Base-by-base conservation (phyloP, 2,329 filamentous ascomycete genomes). In the Dendrostoma leiphaemia region DNA sequence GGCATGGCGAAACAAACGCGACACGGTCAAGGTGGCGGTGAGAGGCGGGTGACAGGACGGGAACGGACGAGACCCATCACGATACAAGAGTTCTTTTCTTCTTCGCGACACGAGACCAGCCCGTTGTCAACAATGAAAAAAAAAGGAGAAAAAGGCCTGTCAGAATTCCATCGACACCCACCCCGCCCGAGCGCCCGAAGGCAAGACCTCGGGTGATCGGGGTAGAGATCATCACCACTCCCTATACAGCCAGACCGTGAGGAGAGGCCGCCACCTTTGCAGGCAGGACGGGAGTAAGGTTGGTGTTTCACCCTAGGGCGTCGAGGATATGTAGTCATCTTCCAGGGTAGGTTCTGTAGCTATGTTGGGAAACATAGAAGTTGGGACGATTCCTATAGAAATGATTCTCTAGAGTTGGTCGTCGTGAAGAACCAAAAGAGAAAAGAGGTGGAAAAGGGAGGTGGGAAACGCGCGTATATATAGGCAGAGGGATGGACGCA, bases 151-250 rank as follows among this genome's bases (percentile, higher is more conserved):
- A 68, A 63, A 70, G 62, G 71, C 80, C 89, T 90, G 90, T 93
- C 90, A 94, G 90, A 92, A 88, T 83, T 89, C 87, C 88, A 80
- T 88, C 88, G 79, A 82, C 81, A 83, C 88, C 89, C 89, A 89
- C 88, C 88, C 88, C 77, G 78, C 74, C 75, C 78, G 74, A 77
- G 82, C 82, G 88, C 86, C 88, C 88, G 77, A 91, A 86, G 84
- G 84, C 85, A 83, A 82, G 81, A 86, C 80, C 75, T 71, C 76
- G 56, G 52, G 58, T 52, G 70, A 79, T 71, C 79, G 75, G 87
- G 89, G 88, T 86, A 80, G 88, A 94, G 90, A 94, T 95, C 91
- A 94, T 94, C 88, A 91, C 85, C 87, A 86, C 87, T 85, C 83
- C 88, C 88, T 92, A 84, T 89, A 89, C 85, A 86, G 81, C 72